Conservation (phyloP, 2,329 filamentous ascomycete genomes). For the Emericellopsis atlantica region DNA sequence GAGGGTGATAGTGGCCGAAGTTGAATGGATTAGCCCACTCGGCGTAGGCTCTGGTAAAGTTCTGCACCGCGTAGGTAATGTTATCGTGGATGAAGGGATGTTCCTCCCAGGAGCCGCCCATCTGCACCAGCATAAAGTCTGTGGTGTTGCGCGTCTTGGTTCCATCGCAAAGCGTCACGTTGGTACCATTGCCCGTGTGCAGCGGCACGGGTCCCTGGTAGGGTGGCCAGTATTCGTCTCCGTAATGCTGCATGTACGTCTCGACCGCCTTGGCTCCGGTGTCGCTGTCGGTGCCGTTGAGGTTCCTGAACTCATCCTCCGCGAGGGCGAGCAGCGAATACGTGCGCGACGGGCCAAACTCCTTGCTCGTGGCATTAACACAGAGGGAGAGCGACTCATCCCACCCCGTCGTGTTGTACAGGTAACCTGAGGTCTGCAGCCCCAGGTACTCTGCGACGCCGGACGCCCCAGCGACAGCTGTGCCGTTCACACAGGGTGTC, state of each 20-base stretch:
- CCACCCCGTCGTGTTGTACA: conserved; percentile 16
- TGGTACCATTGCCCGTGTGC: neutral
- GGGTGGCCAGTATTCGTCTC: neutral
- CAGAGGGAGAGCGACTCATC: conserved; percentile 15
- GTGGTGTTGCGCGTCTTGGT: neutral
- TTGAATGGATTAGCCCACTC: conserved; percentile 29
- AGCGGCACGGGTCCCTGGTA: neutral
- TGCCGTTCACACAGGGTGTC: conserved; percentile 14
- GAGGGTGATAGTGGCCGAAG: conserved; percentile 22
- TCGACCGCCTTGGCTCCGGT: neutral
- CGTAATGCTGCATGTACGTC: conserved; percentile 1
- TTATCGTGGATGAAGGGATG: conserved; percentile 25
- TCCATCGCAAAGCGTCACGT: neutral
- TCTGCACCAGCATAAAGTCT: conserved; percentile 15
- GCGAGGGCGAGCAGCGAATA: conserved; percentile 11
- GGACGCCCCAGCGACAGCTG: conserved; percentile 11
- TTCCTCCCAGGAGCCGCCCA: conserved; percentile 27
- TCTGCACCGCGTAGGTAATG: conserved; percentile 21
- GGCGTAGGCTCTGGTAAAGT: conserved; percentile 21
- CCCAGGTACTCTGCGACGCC: conserved; percentile 16
- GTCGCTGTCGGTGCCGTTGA: neutral
- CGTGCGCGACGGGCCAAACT: conserved; percentile 14
- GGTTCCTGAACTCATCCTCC: conserved; percentile 3
- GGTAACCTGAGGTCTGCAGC: conserved; percentile 12
- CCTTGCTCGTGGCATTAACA: conserved; percentile 15